Evolutionary conservation across 2,329 filamentous ascomycete genomes (phyloP), one percentile per base, ranked within the genome.

Genomic region (Fusarium sublunatum): DNA sequence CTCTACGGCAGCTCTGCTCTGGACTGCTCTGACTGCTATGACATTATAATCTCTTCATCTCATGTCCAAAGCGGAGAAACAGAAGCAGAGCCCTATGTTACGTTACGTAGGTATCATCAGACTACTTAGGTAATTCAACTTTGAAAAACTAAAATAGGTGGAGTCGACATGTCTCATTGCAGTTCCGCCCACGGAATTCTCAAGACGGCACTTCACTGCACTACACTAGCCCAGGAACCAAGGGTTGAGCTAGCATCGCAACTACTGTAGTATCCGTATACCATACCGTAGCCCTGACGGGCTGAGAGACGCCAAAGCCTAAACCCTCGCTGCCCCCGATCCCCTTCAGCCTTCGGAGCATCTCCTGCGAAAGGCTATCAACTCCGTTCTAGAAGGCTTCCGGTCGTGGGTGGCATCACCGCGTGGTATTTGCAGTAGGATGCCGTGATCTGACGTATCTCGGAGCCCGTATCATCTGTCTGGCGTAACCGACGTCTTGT

Each of bases 311-410:
- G 19, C 19, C 19, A 19, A 19, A 26, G 12, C 28, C 28, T 45
- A 25, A 35, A 35, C 31, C 19, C 24, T 26, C 25, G 39, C 13
- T 25, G 39, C 5, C 24, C 22, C 61, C 61, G 56, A 62, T 45
- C 53, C 46, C 11, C 47, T 46, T 46, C 45, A 45, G 46, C 39
- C 24, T 26, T 39, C 56, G 56, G 55, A 36, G 32, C 26, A 34
- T 51, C 19, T n/a, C 22, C 50, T 51, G 51, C 15, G 58, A 61
- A 61, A 28, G 56, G 61, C 32, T 65, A 61, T 19, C 28, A 51
- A n/a, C 55, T 65, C 61, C 61, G 55, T 64, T 61, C 61, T 61
- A 64, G 61, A 65, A 65, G 56, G 26, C 4, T 61, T 64, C 45
- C 31, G 42, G 53, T 29, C 38, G 39, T 54, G 13, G 34, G 28